These are phyloP conservation scores for Tolypocladium album DNA, from an alignment of 2,329 filamentous ascomycete genomes.

Conservation along the genomic window DNA sequence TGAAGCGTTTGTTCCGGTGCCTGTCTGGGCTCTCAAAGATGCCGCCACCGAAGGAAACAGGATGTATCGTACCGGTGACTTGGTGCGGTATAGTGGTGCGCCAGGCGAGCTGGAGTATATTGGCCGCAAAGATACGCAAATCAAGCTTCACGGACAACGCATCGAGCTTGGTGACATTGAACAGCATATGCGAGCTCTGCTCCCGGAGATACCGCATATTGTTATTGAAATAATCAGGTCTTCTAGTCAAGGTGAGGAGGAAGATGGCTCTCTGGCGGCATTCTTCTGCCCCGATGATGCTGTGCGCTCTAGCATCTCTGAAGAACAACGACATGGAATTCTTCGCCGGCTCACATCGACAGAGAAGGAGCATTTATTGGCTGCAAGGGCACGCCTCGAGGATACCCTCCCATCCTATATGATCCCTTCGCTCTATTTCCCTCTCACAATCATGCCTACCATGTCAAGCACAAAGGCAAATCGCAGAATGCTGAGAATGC, in stretches of 20 bases:
- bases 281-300: background rate
- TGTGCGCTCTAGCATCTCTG: background rate
- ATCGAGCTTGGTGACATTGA: conserved; percentile 1
- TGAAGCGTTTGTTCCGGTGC: background rate
- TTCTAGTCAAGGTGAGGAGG: background rate
- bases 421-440: background rate
- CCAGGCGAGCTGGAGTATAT: background rate
- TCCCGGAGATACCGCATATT: background rate
- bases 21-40: background rate
- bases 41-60: background rate
- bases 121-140: background rate
- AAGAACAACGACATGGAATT: background rate
- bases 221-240: background rate
- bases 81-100: background rate
- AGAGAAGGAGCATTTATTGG: background rate
- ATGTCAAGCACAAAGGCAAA: background rate
- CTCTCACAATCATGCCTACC: background rate
- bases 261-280: background rate
- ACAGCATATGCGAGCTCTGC: background rate
- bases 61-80: background rate
- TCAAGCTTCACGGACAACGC: background rate
- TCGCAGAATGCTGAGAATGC: background rate
- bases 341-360: background rate
- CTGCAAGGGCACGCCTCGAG: background rate
- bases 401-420: background rate